These are phyloP conservation scores for Xylona heveae DNA, from an alignment of 495 filamentous ascomycete species.

Conservation along the genomic window DNA sequence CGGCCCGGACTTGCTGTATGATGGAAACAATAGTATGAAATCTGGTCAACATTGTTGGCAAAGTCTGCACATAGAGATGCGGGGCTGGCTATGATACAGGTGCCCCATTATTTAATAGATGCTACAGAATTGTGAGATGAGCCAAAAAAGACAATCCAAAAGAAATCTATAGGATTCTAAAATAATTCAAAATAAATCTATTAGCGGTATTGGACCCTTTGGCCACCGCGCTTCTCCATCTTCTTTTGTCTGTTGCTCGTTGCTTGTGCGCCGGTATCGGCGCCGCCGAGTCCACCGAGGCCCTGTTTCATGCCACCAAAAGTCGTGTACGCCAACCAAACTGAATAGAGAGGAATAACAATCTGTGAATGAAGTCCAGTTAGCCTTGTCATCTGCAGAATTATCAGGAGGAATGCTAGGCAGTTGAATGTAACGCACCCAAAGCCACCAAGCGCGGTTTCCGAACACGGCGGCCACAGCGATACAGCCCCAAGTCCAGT, in stretches of 20 bases:
- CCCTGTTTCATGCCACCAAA: constrained; percentile 42
- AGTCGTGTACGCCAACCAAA: constrained; percentile 42
- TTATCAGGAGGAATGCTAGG: too few species aligned
- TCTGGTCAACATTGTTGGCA: too few species aligned
- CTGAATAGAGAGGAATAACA: constrained; percentile 47
- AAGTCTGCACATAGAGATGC: too few species aligned
- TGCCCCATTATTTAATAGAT: too few species aligned
- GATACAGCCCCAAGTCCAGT: constrained; percentile 66
- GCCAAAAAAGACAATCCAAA: too few species aligned
- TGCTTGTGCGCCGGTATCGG: constrained; percentile 4
- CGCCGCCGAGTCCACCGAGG: constrained; percentile 16
- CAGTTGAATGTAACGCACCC: constrained; percentile 7
- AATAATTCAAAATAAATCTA: too few species aligned
- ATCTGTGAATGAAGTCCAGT: constrained; percentile 14
- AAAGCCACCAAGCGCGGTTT: constrained; percentile 60
- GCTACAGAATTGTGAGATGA: too few species aligned
- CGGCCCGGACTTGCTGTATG: too few species aligned
- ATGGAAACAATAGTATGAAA: too few species aligned
- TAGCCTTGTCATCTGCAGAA: too few species aligned
- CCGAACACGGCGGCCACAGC: constrained; percentile 43
- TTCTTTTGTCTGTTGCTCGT: constrained; percentile 40
- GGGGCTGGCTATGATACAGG: too few species aligned
- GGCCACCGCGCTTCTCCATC: constrained; percentile 35
- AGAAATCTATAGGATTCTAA: too few species aligned
- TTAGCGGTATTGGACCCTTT: constrained; percentile 13